Percentiles rank a stretch among this genome's conserved stretches.
phyloP scores from a whole-genome alignment of 1,139 yeast genomes.

The Suhomyces ambrosiae region DNA sequence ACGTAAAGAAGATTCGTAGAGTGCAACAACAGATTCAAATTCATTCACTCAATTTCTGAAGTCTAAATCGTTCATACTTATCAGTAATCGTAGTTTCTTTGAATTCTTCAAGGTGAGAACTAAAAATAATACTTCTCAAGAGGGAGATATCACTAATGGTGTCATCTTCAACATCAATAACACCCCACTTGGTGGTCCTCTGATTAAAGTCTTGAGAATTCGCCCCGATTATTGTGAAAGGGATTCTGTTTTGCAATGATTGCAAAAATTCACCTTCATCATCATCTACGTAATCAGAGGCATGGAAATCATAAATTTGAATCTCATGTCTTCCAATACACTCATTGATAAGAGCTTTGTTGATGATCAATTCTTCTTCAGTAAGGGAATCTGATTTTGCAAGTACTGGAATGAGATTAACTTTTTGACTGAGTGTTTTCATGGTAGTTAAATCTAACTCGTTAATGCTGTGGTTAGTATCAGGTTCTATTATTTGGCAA shows the following conservation, averaged over 20 bases:
- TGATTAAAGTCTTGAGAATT: constrained; percentile 8
- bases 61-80: constrained; percentile 19
- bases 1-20: no score
- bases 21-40: no score
- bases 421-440: constrained; percentile 50
- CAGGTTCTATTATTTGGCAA: no score
- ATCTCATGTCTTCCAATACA: constrained; percentile 49
- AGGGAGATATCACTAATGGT: constrained; percentile 15
- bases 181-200: constrained; percentile 18
- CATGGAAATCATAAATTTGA: constrained; percentile 50
- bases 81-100: constrained; percentile 16
- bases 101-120: constrained; percentile 21
- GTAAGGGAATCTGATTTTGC: constrained; percentile 62
- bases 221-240: constrained; percentile 18
- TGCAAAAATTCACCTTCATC: constrained; percentile 15
- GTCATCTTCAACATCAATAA: constrained; percentile 15
- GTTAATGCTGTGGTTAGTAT: constrained; percentile 28
- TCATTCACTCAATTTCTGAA: constrained; percentile 10
- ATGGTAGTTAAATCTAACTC: constrained; percentile 50
- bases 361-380: constrained; percentile 42
- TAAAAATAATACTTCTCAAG: constrained; percentile 17
- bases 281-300: constrained; percentile 5
- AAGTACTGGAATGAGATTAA: constrained; percentile 60
- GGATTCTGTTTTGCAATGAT: constrained; percentile 14
- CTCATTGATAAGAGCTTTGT: constrained; percentile 45